phyloP scores from a whole-genome alignment of 257 asterid species.

The Echium plantagineum region DNA sequence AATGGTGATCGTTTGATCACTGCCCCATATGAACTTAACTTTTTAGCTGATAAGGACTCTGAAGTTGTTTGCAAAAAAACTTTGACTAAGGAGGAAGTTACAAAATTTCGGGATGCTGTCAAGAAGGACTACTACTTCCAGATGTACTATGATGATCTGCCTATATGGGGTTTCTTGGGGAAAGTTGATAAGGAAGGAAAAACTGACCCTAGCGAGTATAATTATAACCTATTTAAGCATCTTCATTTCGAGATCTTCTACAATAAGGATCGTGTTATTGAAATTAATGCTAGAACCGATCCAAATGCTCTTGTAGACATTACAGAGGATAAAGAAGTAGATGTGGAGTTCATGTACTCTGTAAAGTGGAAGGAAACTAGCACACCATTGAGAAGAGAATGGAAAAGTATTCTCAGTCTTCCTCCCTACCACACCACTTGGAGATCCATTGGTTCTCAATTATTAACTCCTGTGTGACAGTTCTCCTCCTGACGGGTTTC shows the following conservation, averaged over 20 bases:
- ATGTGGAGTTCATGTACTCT: constrained; percentile 9
- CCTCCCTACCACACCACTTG: constrained; percentile 14
- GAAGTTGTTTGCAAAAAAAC: background rate
- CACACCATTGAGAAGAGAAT: constrained; percentile 11
- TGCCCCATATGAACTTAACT: background rate
- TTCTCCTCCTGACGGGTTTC: constrained; percentile 6
- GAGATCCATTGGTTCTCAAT: constrained; percentile 11
- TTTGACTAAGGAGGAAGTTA: background rate
- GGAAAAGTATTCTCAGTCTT: constrained; percentile 6
- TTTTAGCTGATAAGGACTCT: background rate
- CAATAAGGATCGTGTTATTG: constrained; percentile 10
- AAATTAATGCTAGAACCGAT: background rate
- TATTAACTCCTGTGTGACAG: constrained; percentile 8
- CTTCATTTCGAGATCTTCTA: background rate
- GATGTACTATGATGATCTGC: background rate
- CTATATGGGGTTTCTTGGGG: background rate
- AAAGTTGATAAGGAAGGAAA: background rate
- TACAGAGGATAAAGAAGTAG: constrained; percentile 8
- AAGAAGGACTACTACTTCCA: background rate
- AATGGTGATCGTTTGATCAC: background rate
- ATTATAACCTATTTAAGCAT: background rate
- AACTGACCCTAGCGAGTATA: background rate
- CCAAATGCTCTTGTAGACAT: background rate
- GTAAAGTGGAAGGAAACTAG: constrained; percentile 13
- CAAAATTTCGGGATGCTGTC: background rate